Percentiles rank a stretch among this genome's conserved stretches.
phyloP scores from a whole-genome alignment of 129 eudicot species.

The Escallonia herrerae region DNA sequence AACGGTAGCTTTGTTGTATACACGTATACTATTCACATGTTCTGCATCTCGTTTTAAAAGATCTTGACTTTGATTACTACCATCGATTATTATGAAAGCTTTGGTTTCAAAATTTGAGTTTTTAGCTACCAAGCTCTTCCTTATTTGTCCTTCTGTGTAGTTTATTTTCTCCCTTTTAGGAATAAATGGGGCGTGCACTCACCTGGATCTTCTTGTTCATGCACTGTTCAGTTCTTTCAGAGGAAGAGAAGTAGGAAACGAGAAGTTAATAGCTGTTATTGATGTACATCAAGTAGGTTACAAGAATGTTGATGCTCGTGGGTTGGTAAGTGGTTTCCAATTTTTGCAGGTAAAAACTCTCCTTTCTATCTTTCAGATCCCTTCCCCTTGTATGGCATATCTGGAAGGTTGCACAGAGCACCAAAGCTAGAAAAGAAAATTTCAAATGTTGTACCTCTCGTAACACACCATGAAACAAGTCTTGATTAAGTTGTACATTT shows the following conservation, averaged over 20 bases:
- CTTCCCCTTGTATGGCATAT: not conserved
- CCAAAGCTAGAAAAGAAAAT: not conserved
- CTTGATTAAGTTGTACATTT: no score
- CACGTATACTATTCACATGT: no score
- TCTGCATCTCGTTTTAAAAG: no score
- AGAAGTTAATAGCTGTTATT: slow-evolving; percentile 52
- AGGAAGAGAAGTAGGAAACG: slow-evolving; percentile 66
- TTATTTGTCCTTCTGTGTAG: not conserved
- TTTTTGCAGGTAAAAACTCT: slow-evolving; percentile 75
- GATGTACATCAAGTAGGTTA: slow-evolving; percentile 47
- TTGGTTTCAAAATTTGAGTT: no score
- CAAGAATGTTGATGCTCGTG: slow-evolving; percentile 70
- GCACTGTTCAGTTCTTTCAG: slow-evolving; percentile 45
- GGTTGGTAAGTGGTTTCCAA: slow-evolving; percentile 68
- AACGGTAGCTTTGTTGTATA: no score
- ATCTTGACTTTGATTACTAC: no score
- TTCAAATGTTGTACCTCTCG: no score
- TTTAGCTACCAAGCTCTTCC: no score
- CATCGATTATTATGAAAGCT: no score
- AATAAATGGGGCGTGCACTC: not conserved
- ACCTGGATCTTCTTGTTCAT: slow-evolving; percentile 15
- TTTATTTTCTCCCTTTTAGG: not conserved
- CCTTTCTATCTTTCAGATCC: not conserved
- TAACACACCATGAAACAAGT: no score
- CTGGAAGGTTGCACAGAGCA: not conserved